These are phyloP conservation scores for Westerdykella sp. DNA, from an alignment of 2,329 filamentous ascomycete genomes.

Conservation along the genomic window DNA sequence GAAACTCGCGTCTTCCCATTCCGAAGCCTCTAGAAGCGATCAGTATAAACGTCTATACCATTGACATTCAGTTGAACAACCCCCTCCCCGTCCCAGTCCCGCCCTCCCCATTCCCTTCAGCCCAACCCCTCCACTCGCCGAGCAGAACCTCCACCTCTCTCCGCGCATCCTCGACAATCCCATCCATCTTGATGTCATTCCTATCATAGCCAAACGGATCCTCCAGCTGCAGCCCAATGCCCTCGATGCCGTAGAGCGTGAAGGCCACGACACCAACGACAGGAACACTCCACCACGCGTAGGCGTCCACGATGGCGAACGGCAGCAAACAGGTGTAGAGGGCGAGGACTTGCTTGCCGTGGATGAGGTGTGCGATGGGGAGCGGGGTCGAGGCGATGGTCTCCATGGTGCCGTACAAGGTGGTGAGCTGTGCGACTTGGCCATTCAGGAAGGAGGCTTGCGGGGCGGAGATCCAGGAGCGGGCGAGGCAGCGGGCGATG, in stretches of 20 bases:
- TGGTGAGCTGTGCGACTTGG: constrained; percentile 51
- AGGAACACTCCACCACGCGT: constrained; percentile 57
- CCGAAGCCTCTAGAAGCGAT: not conserved
- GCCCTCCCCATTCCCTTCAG: constrained; percentile 14
- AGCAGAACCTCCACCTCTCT: constrained; percentile 54
- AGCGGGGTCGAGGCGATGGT: constrained; percentile 60
- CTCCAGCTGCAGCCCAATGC: constrained; percentile 58
- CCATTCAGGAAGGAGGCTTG: constrained; percentile 53
- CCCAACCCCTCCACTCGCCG: constrained; percentile 49
- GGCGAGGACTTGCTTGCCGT: constrained; percentile 58
- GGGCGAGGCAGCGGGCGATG: constrained; percentile 50
- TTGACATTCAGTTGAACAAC: constrained; percentile 24
- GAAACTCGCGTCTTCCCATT: too few species aligned
- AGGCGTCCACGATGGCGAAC: constrained; percentile 58
- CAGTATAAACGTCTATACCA: not conserved
- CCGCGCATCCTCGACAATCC: constrained; percentile 55
- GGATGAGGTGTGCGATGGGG: constrained; percentile 59
- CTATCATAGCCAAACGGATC: constrained; percentile 61
- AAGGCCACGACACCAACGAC: constrained; percentile 57
- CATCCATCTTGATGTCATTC: constrained; percentile 64
- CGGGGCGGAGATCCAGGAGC: constrained; percentile 56
- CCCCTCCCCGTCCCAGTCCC: constrained; percentile 23
- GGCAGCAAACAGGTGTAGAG: constrained; percentile 56
- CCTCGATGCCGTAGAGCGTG: constrained; percentile 59
- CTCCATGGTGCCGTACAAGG: constrained; percentile 59